phyloP scores from a whole-genome alignment of 2,329 filamentous ascomycete species.

The Microsporum ferrugineum region DNA sequence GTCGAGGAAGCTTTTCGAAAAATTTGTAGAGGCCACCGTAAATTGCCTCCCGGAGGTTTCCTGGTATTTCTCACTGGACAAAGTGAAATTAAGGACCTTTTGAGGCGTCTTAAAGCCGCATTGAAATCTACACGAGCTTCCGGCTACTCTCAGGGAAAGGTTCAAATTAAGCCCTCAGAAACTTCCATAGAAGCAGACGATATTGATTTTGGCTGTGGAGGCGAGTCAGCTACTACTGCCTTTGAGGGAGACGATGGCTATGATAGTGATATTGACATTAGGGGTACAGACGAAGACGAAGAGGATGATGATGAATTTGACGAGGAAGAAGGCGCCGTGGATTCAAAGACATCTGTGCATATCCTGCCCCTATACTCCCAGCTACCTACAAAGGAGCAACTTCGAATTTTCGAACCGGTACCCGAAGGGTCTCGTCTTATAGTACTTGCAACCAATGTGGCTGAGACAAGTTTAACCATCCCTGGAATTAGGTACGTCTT shows the following conservation, averaged over 20 bases:
- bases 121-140: constrained; percentile 45
- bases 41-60: constrained; percentile 81
- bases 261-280: constrained; percentile 49
- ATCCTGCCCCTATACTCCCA: constrained; percentile 91
- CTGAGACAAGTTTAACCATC: constrained; percentile 93
- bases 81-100: constrained; percentile 77
- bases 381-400: constrained; percentile 78
- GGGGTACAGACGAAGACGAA: constrained; percentile 46
- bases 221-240: constrained; percentile 39
- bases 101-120: constrained; percentile 62
- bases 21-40: constrained; percentile 73
- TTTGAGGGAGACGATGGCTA: constrained; percentile 36
- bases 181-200: constrained; percentile 75
- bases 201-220: constrained; percentile 60
- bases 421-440: constrained; percentile 76
- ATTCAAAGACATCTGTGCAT: constrained; percentile 60
- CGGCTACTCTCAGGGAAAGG: constrained; percentile 49
- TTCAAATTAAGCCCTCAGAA: constrained; percentile 65
- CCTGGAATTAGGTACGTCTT: constrained; percentile 93
- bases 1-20: constrained; percentile 83
- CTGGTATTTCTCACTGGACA: constrained; percentile 91
- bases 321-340: constrained; percentile 48
- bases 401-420: constrained; percentile 75
- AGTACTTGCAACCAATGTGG: constrained; percentile 89
- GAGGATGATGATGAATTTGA: constrained; percentile 56